These are phyloP conservation scores for Porphyridium purpureum DNA, from an alignment of 23 red algal species.

Conservation along the genomic window DNA sequence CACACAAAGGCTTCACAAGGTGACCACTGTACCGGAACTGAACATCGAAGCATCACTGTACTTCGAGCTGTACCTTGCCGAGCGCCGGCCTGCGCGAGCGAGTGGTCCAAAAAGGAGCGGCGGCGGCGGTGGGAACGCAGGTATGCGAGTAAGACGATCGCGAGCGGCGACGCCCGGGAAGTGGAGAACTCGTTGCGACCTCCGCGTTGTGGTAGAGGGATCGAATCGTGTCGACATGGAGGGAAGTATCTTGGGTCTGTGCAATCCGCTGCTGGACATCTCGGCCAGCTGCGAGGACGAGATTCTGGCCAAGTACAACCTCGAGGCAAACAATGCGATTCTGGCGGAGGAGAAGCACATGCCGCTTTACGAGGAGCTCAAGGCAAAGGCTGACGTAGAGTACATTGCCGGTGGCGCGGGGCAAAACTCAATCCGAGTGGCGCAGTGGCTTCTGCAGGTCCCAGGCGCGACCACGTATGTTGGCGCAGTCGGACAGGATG, in stretches of 20 bases:
- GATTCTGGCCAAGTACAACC: constrained; percentile 73
- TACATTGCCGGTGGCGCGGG: constrained; percentile 95
- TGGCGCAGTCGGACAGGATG: constrained; percentile 81
- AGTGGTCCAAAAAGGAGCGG: too few relatives aligned
- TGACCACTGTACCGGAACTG: too few relatives aligned
- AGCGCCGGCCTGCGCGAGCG: too few relatives aligned
- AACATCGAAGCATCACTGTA: too few relatives aligned
- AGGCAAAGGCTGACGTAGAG: constrained; percentile 10
- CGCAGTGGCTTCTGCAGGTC: constrained; percentile 84
- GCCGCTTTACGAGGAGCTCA: constrained; percentile 68
- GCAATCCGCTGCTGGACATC: constrained; percentile 92
- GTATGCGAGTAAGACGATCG: too few relatives aligned
- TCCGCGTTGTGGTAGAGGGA: too few relatives aligned
- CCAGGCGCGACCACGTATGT: constrained; percentile 61
- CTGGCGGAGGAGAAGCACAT: constrained; percentile 83
- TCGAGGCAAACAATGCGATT: constrained; percentile 92
- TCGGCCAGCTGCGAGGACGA: constrained; percentile 33
- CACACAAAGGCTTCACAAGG: too few relatives aligned
- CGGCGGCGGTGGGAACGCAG: too few relatives aligned
- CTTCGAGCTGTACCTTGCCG: too few relatives aligned
- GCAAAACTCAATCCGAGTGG: constrained; percentile 92
- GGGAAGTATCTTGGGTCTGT: constrained; percentile 77
- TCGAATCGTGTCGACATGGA: constrained; percentile 23
- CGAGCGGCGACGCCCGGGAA: too few relatives aligned
- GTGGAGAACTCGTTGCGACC: too few relatives aligned